Evolutionary conservation across 345 rosid species (phyloP), one percentile per base, ranked within the genome.

Genomic region (Litchi chinensis): DNA sequence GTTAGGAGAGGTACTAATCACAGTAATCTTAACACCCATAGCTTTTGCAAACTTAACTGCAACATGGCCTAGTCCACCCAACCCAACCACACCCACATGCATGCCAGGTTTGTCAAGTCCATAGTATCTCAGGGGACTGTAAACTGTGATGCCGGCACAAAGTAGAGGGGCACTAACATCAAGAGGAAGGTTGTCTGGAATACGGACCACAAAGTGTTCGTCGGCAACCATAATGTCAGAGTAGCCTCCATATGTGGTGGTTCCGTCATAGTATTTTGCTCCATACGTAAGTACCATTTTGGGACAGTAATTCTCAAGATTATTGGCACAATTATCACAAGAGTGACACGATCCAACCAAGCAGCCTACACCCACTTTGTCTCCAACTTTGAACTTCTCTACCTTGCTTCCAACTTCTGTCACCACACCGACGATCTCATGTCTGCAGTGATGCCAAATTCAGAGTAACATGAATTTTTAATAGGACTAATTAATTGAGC

Each of bases 31-130:
- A 59, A 72, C 81, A 16, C 87, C 83, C 68, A 83, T 74, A 0
- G 91, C 91, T 57, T 88, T 82, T 4, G 82, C 86, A 65, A 86
- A 82, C 54, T 86, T 86, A 19, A 89, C 87, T 0, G 88, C 90
- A 1, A 85, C 41, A 73, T 85, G 90, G 3, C 91, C 88, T 5
- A 87, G 82, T 13, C 91, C 89, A 2, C 89, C 86, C 0, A 85
- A 76, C 56, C 90, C 88, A 22, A 85, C 91, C 3, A 79, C 43
- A 0, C 91, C 91, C 4, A 87, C 65, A 52, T 70, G 85, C 79
- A 78, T 83, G 1, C 87, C 79, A 0, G 85, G 81, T 10, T 79
- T 71, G 1, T 79, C 85, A 0, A 85, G 70, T 59, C 80, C 83
- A 19, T 52, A 79, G 65, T 43, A 76, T 63, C 82, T 83, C 73